Percentiles rank a stretch among this genome's conserved stretches.
These are phyloP conservation scores for Micractinium conductrix DNA, from an alignment of 139 green algal species.

Conservation along the genomic window DNA sequence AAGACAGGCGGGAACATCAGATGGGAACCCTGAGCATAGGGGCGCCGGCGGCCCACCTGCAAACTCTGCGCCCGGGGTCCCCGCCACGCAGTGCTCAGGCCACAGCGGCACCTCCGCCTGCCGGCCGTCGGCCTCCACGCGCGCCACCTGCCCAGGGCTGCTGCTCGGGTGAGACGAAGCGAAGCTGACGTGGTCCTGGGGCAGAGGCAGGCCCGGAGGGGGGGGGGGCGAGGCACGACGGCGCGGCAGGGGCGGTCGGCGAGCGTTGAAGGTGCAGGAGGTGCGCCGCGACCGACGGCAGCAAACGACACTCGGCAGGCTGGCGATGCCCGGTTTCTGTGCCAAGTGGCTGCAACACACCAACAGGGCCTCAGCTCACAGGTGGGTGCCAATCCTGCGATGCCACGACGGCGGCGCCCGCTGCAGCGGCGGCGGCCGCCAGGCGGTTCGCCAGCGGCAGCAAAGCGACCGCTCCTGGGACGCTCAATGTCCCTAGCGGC, in stretches of 20 bases:
- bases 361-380: not conserved
- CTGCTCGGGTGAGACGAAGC: not conserved
- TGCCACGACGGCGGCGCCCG: too few relatives aligned
- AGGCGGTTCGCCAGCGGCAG: too few relatives aligned
- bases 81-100: slow-evolving; percentile 33
- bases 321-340: too few relatives aligned
- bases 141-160: not conserved
- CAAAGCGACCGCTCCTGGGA: too few relatives aligned
- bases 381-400: slow-evolving; percentile 30
- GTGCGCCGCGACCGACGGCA: not conserved
- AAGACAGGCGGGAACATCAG: not conserved
- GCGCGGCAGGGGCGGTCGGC: too few relatives aligned
- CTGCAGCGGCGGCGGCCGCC: too few relatives aligned
- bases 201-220: not conserved
- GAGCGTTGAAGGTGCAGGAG: not conserved
- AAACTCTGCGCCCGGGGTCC: slow-evolving; percentile 25
- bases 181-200: slow-evolving; percentile 12
- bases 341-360: not conserved
- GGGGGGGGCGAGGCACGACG: too few relatives aligned
- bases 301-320: not conserved
- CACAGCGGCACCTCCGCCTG: not conserved
- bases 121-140: not conserved
- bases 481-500: too few relatives aligned
- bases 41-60: not conserved
- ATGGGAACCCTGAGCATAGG: not conserved